Percentiles rank a stretch among this genome's conserved stretches.
Evolutionary conservation across 495 filamentous ascomycete genomes (phyloP).

Genomic region (Xylaria bambusicola): DNA sequence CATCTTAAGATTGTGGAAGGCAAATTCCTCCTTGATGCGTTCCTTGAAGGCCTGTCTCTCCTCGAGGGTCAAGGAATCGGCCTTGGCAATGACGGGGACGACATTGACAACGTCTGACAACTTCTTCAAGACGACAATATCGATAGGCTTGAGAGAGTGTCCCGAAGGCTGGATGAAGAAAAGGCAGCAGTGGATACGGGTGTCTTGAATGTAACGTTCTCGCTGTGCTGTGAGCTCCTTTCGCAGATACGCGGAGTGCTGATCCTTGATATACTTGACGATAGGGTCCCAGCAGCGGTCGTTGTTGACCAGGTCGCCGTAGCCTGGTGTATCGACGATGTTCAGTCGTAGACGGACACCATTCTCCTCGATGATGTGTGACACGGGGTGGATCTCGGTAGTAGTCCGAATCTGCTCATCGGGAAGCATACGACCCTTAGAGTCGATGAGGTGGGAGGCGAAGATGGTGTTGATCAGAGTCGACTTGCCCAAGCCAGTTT

Average conservation of each 20-base stretch:
- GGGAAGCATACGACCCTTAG: constrained; percentile 89
- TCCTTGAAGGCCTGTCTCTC: constrained; percentile 96
- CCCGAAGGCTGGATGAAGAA: constrained; percentile 99
- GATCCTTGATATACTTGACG: constrained; percentile 99
- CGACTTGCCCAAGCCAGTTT: constrained; percentile 98
- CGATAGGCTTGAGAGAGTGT: constrained; percentile 96
- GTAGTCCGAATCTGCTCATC: constrained; percentile 92
- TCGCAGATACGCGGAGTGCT: constrained; percentile 98
- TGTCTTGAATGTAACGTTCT: constrained; percentile 98
- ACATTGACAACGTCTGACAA: constrained; percentile 99
- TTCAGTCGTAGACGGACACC: constrained; percentile 95
- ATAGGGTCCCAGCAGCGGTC: constrained; percentile 99
- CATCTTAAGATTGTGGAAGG: constrained; percentile 99
- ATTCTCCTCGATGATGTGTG: constrained; percentile 99
- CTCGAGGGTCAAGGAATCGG: constrained; percentile 93
- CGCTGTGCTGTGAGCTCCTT: constrained; percentile 99
- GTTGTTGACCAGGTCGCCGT: constrained; percentile 99
- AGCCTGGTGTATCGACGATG: constrained; percentile 97
- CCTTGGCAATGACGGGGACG: constrained; percentile 97
- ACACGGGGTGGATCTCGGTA: constrained; percentile 96
- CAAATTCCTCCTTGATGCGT: constrained; percentile 98
- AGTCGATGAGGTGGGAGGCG: constrained; percentile 98
- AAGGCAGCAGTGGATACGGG: constrained; percentile 97
- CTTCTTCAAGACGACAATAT: constrained; percentile 99
- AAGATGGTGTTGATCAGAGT: constrained; percentile 99